phyloP scores from a whole-genome alignment of 2,329 filamentous ascomycete genomes.

The Venturia oleaginea region DNA sequence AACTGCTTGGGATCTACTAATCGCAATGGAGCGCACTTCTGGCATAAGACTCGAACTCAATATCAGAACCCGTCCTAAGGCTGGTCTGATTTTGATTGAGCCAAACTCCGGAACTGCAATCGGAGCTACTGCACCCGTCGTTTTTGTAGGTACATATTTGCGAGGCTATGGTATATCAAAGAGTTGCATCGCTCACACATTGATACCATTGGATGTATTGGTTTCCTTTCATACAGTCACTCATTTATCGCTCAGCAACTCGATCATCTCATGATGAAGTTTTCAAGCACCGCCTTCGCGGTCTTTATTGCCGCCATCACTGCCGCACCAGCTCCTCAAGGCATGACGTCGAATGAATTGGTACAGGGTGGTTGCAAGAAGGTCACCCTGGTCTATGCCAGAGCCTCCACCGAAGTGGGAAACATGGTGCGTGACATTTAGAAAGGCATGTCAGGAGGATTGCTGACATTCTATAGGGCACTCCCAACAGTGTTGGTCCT shows the following conservation, averaged over 20 bases:
- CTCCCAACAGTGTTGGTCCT: conserved; percentile 9
- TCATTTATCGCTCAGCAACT: background rate
- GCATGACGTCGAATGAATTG: conserved; percentile 28
- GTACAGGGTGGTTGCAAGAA: conserved; percentile 27
- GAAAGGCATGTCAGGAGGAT: background rate
- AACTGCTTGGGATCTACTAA: background rate
- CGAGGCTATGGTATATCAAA: background rate
- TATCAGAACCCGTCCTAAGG: background rate
- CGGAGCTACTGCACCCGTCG: background rate
- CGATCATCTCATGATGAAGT: background rate
- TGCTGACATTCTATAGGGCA: background rate
- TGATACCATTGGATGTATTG: background rate
- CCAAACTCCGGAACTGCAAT: background rate
- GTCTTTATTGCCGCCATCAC: background rate
- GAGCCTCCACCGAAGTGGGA: conserved; percentile 32
- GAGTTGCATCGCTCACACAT: background rate
- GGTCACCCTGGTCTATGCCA: conserved; percentile 33
- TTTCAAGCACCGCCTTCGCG: background rate
- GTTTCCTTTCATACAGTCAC: conserved; percentile 2
- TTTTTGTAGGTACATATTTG: background rate
- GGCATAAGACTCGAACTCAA: background rate
- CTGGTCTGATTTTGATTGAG: background rate
- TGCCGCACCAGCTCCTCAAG: conserved; percentile 6
- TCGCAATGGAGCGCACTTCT: background rate
- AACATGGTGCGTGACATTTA: conserved; percentile 26